phyloP scores from a whole-genome alignment of 2,329 filamentous ascomycete genomes.

The Ophiostoma sp. region DNA sequence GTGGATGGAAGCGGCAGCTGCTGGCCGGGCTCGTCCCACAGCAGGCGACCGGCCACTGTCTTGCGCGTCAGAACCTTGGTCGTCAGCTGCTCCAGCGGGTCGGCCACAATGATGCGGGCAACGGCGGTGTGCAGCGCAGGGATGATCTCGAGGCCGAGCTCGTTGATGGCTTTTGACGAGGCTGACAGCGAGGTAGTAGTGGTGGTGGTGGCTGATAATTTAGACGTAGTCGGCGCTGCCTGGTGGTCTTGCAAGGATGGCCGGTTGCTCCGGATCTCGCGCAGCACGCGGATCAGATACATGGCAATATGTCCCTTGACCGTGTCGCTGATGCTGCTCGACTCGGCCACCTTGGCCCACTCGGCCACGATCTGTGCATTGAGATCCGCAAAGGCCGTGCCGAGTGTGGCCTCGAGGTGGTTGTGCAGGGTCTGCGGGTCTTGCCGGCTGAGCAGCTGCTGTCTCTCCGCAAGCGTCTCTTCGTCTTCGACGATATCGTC shows the following conservation, averaged over 20 bases:
- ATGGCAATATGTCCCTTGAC: conserved; percentile 51
- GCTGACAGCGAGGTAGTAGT: conserved; percentile 35
- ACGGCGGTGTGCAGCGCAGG: conserved; percentile 60
- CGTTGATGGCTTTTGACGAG: conserved; percentile 34
- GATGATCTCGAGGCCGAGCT: conserved; percentile 57
- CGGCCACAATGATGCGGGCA: conserved; percentile 47
- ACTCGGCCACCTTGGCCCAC: conserved; percentile 42
- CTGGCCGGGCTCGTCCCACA: conserved; percentile 89
- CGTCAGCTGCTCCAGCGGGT: conserved; percentile 47
- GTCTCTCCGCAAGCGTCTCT: conserved; percentile 60
- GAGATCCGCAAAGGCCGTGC: conserved; percentile 42
- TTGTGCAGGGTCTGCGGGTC: conserved; percentile 38
- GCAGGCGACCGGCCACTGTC: conserved; percentile 53
- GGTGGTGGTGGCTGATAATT: background rate
- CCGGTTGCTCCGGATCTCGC: conserved; percentile 65
- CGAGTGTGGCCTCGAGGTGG: conserved; percentile 34
- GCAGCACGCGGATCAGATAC: conserved; percentile 67
- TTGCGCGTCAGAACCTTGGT: conserved; percentile 41
- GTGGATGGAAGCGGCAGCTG: conserved; percentile 68
- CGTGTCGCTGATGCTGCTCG: conserved; percentile 40
- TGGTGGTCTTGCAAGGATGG: conserved; percentile 36
- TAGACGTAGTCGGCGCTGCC: conserved; percentile 28
- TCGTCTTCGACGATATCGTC: conserved; percentile 73
- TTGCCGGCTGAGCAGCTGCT: conserved; percentile 63
- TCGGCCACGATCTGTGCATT: conserved; percentile 50